Conservation (phyloP, 768 basidiomycete species). For the Cystobasidiopsis lactophilus region DNA sequence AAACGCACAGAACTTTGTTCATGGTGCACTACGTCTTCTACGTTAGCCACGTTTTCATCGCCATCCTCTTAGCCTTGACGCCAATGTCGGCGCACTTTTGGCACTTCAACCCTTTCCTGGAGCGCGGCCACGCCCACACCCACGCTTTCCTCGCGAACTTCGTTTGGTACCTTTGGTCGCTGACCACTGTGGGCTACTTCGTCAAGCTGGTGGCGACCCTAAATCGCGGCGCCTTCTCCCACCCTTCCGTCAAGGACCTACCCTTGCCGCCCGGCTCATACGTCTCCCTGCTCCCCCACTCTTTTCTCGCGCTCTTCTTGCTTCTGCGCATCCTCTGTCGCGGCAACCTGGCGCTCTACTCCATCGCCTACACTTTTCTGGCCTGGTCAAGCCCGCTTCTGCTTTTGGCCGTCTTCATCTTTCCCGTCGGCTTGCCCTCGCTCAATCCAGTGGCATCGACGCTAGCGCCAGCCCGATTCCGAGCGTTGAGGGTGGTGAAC, state of each 20-base stretch:
- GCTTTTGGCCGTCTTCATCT: neutral
- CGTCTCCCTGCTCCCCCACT: neutral
- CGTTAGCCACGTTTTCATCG: neutral
- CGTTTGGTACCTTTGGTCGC: neutral
- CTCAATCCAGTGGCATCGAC: neutral
- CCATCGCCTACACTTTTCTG: neutral
- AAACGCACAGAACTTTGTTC: too few species aligned
- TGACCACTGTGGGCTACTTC: neutral
- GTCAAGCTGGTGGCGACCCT: neutral
- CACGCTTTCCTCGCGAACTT: neutral
- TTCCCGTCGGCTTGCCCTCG: neutral
- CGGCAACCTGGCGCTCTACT: neutral
- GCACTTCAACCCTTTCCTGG: neutral
- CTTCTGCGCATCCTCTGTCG: neutral
- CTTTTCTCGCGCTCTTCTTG: neutral
- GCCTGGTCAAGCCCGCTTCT: neutral
- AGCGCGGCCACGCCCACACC: neutral
- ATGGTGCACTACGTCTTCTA: neutral
- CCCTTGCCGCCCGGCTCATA: neutral
- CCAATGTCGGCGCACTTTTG: neutral
- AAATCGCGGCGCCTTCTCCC: neutral
- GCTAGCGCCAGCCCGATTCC: neutral
- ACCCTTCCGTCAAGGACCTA: neutral
- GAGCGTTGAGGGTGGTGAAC: neutral
- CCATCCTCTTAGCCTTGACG: neutral